phyloP scores from a whole-genome alignment of 192 early-diverging fungal genomes.

The Radiomyces spectabilis region DNA sequence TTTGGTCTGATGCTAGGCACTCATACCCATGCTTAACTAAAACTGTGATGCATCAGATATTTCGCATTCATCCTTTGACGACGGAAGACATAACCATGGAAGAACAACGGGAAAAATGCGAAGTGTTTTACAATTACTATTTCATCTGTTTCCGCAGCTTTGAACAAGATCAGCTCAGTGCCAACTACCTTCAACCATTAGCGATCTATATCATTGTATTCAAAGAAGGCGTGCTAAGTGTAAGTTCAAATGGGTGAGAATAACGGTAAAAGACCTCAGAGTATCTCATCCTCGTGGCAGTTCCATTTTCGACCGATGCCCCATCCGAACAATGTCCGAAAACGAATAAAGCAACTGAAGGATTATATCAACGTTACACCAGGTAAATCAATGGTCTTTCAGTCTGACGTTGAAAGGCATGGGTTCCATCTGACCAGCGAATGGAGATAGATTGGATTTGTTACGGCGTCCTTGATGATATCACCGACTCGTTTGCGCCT shows the following conservation, averaged over 20 bases:
- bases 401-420: too few species aligned
- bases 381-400: slow-evolving; percentile 28
- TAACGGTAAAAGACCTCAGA: too few species aligned
- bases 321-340: slow-evolving; percentile 80
- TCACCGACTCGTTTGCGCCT: slow-evolving; percentile 89
- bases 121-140: slow-evolving; percentile 81
- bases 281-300: slow-evolving; percentile 22
- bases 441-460: slow-evolving; percentile 90
- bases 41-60: slow-evolving; percentile 31
- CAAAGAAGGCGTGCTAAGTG: slow-evolving; percentile 60
- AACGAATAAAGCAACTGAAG: slow-evolving; percentile 77
- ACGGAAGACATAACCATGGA: slow-evolving; percentile 85
- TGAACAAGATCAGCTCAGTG: slow-evolving; percentile 55
- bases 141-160: slow-evolving; percentile 86
- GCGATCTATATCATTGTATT: slow-evolving; percentile 62
- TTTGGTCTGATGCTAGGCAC: too few species aligned
- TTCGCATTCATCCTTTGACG: slow-evolving; percentile 72
- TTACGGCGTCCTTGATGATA: slow-evolving; percentile 92
- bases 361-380: slow-evolving; percentile 81
- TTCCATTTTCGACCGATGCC: slow-evolving; percentile 75
- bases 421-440: too few species aligned
- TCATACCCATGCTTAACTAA: not conserved
- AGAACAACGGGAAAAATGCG: slow-evolving; percentile 91
- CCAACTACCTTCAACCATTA: slow-evolving; percentile 56
- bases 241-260: slow-evolving; percentile 16